A percentile compares a stretch with the other conserved stretches of the same genome.
Conservation (phyloP, 2,329 filamentous ascomycete species). For the Colletotrichum salicis region DNA sequence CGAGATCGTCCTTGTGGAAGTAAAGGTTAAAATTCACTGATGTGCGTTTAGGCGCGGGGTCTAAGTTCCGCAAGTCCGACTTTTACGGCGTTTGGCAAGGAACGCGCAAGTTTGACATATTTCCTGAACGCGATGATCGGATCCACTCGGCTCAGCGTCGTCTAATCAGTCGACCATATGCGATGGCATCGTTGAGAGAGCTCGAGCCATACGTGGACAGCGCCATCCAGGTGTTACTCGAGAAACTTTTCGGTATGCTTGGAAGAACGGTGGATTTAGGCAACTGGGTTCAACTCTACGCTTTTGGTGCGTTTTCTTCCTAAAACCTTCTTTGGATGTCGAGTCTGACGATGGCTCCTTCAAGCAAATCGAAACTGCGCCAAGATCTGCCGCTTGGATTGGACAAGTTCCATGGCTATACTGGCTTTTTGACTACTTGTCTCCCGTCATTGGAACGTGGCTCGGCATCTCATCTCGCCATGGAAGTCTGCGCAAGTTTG, state of each 20-base stretch:
- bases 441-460: slow-evolving; percentile 10
- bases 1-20: background rate
- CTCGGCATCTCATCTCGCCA: slow-evolving; percentile 15
- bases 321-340: background rate
- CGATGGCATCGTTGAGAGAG: slow-evolving; percentile 15
- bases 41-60: background rate
- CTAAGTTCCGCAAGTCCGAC: slow-evolving; percentile 22
- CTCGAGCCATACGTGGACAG: slow-evolving; percentile 23
- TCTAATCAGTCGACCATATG: slow-evolving; percentile 15
- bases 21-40: background rate
- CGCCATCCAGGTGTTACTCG: slow-evolving; percentile 5
- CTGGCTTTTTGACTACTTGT: slow-evolving; percentile 16
- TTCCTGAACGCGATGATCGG: slow-evolving; percentile 12
- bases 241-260: slow-evolving; percentile 12
- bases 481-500: slow-evolving; percentile 15
- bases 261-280: slow-evolving; percentile 14
- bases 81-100: slow-evolving; percentile 24
- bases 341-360: slow-evolving; percentile 20
- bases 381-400: slow-evolving; percentile 17
- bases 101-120: slow-evolving; percentile 19
- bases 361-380: slow-evolving; percentile 10
- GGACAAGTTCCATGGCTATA: slow-evolving; percentile 24
- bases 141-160: slow-evolving; percentile 15
- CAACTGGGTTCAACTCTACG: slow-evolving; percentile 25
- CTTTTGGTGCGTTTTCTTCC: slow-evolving; percentile 1